Conservation (phyloP, 2,329 filamentous ascomycete genomes). For the Aspergillus nomiae region DNA sequence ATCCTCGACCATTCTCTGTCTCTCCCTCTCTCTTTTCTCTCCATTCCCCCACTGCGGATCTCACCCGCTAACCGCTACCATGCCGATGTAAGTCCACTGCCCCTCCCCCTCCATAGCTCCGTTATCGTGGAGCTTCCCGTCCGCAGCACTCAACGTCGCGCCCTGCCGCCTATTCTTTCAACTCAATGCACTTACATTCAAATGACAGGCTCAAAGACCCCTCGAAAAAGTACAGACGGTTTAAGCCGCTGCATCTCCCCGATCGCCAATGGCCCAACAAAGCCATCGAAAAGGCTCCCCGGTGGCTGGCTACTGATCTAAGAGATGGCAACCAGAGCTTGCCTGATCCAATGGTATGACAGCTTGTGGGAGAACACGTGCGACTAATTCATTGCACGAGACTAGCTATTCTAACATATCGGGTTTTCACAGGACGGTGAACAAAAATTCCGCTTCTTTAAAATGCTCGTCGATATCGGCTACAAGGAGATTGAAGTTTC, state of each 20-base stretch:
- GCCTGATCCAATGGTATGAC: constrained; percentile 82
- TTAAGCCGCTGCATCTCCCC: constrained; percentile 51
- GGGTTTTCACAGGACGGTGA: constrained; percentile 70
- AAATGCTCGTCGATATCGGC: constrained; percentile 87
- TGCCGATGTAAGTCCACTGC: constrained; percentile 39
- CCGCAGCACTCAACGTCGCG: background rate
- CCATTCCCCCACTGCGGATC: constrained; percentile 14
- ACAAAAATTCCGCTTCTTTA: constrained; percentile 93
- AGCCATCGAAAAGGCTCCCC: constrained; percentile 77
- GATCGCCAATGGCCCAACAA: constrained; percentile 75
- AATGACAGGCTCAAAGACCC: constrained; percentile 49
- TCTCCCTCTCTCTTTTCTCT: constrained; percentile 6
- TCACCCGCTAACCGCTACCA: constrained; percentile 24
- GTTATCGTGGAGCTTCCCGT: constrained; percentile 1
- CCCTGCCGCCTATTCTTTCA: background rate
- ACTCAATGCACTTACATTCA: constrained; percentile 1
- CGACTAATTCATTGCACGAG: background rate
- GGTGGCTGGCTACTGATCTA: constrained; percentile 88
- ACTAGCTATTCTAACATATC: background rate
- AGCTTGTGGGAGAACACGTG: background rate
- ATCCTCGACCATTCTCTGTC: background rate
- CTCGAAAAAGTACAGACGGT: constrained; percentile 51
- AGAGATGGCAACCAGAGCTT: constrained; percentile 94
- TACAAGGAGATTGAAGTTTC: constrained; percentile 99
- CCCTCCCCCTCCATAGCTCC: constrained; percentile 4